Percentiles rank a stretch among this genome's conserved stretches.
Evolutionary conservation across 345 rosid species (phyloP).

Genomic region (Heritiera fomes): DNA sequence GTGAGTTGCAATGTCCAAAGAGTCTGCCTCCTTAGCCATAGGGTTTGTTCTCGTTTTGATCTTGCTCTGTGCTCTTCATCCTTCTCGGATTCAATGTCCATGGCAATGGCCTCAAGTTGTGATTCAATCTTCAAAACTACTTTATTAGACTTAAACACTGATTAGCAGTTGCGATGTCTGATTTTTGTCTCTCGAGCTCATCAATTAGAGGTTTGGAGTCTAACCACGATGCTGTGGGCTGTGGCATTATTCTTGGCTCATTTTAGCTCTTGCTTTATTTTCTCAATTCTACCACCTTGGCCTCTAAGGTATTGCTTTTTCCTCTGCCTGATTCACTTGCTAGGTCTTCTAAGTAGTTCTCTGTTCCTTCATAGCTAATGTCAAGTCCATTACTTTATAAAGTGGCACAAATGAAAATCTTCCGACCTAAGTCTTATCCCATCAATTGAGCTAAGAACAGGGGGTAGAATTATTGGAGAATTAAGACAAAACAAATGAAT

Average conservation of each 20-base stretch:
- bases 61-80: slow-evolving; percentile 34
- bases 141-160: slow-evolving; percentile 30
- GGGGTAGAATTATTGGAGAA: too few relatives aligned
- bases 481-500: too few relatives aligned
- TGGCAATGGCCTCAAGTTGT: slow-evolving; percentile 31
- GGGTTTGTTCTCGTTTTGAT: slow-evolving; percentile 35
- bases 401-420: too few relatives aligned
- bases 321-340: too few relatives aligned
- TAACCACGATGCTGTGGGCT: slow-evolving; percentile 52
- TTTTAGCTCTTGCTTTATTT: too few relatives aligned
- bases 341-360: too few relatives aligned
- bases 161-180: slow-evolving; percentile 36
- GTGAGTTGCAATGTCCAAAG: slow-evolving; percentile 41
- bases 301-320: too few relatives aligned
- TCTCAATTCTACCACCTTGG: too few relatives aligned
- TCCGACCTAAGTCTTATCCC: too few relatives aligned
- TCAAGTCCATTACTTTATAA: too few relatives aligned
- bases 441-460: too few relatives aligned
- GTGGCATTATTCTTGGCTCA: slow-evolving; percentile 17
- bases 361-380: too few relatives aligned
- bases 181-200: slow-evolving; percentile 51
- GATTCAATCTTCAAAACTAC: slow-evolving; percentile 39
- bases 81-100: slow-evolving; percentile 21
- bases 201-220: slow-evolving; percentile 56
- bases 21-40: slow-evolving; percentile 45